Percentiles rank a stretch among this genome's conserved stretches.
Evolutionary conservation across 192 early-diverging fungal genomes (phyloP).

Genomic region (Chytriomyces confervae): DNA sequence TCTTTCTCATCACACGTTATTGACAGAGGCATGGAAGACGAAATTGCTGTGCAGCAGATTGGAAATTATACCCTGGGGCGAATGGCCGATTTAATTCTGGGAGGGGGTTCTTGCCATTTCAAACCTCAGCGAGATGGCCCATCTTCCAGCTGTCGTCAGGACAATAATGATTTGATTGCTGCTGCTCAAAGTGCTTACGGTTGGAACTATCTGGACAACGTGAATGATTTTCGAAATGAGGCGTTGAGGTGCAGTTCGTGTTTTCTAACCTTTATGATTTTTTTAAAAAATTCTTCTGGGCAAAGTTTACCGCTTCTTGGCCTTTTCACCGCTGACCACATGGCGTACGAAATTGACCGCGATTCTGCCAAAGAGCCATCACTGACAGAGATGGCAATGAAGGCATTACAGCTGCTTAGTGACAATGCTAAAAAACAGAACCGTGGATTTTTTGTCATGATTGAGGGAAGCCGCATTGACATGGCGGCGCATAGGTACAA

Average conservation of each 20-base stretch:
- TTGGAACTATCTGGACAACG: constrained; percentile 65
- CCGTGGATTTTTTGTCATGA: constrained; percentile 93
- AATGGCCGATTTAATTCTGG: constrained; percentile 86
- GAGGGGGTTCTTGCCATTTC: constrained; percentile 92
- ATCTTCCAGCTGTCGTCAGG: constrained; percentile 73
- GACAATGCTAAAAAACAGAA: constrained; percentile 53
- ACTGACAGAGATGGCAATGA: constrained; percentile 81
- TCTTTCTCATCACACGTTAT: constrained; percentile 77
- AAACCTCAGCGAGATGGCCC: constrained; percentile 62
- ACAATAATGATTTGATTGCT: constrained; percentile 62
- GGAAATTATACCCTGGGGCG: constrained; percentile 87
- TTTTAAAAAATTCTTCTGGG: constrained; percentile 5
- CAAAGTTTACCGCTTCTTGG: constrained; percentile 70
- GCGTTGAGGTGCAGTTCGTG: constrained; percentile 6
- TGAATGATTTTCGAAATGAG: constrained; percentile 65
- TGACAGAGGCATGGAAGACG: constrained; percentile 69
- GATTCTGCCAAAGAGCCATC: constrained; percentile 72
- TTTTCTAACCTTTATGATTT: background rate
- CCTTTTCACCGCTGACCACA: constrained; percentile 84
- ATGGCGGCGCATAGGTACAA: constrained; percentile 85
- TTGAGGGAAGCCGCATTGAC: constrained; percentile 95
- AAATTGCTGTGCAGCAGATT: constrained; percentile 90
- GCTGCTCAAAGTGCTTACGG: constrained; percentile 61
- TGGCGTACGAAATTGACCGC: constrained; percentile 92
- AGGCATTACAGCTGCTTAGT: constrained; percentile 80